Conservation (phyloP, 169 alveolate species). For the Miamiensis avidus region DNA sequence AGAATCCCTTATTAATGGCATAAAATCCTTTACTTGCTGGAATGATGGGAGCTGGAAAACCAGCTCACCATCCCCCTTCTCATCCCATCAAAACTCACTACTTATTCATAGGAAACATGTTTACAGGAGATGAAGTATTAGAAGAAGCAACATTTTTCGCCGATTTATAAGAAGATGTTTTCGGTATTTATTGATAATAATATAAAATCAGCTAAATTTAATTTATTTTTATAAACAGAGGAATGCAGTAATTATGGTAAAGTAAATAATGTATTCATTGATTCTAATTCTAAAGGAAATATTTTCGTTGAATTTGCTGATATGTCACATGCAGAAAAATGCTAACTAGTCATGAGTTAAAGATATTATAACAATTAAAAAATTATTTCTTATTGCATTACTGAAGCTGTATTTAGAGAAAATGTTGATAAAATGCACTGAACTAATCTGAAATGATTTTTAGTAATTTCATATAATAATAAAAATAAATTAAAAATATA, state of each 20-base stretch:
- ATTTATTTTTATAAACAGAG: constrained; percentile 36
- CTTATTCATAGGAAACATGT: constrained; percentile 52
- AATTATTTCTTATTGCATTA: constrained; percentile 45
- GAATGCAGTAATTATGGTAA: constrained; percentile 53
- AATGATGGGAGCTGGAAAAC: constrained; percentile 11
- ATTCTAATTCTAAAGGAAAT: constrained; percentile 4
- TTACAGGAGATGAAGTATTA: constrained; percentile 35
- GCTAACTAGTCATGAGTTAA: constrained; percentile 28
- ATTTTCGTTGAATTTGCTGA: constrained; percentile 24
- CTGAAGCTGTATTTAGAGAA: constrained; percentile 26
- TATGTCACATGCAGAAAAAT: constrained; percentile 37
- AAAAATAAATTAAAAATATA: no score
- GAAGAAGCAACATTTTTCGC: constrained; percentile 53
- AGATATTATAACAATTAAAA: constrained; percentile 45
- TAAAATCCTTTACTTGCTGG: neutral
- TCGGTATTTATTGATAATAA: constrained; percentile 24
- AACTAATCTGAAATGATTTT: no score
- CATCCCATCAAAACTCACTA: constrained; percentile 20
- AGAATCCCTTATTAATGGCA: constrained; percentile 4
- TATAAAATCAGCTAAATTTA: constrained; percentile 24
- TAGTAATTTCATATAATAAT: no score
- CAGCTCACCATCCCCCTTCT: constrained; percentile 20
- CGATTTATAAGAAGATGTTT: constrained; percentile 59
- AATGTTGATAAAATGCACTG: no score
- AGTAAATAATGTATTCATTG: constrained; percentile 17